Evolutionary conservation across 441 rosid species (phyloP), one percentile per base, ranked within the genome.

Genomic region (Pelargonium myrrhifolium): DNA sequence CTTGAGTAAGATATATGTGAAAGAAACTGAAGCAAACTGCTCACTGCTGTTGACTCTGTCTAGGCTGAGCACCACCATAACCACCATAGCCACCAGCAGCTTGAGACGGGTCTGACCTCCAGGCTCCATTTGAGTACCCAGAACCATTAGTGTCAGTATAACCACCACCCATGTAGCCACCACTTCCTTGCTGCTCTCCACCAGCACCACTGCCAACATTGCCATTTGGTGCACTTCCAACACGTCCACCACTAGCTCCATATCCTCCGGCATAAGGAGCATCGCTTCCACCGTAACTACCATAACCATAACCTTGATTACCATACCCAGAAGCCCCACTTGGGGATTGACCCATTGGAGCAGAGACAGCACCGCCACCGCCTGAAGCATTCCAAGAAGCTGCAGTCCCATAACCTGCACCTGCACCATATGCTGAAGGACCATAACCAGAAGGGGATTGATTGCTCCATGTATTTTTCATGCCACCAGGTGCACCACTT

Each of bases 401-500:
- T 80, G 86, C 80, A 78, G 70, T 79, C 42, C 96, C 99, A 80
- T 87, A 93, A 22, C 97, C 96, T 79, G 89, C 87, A 24, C 87
- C 72, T 65, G 40, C 40, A 8, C 40, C 40, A 8, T 37, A 37
- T 8, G 9, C 40, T 37, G 40, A 37, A 37, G 40, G 40, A 1
- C 96, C 89, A 77, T 93, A 93, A 71, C 95, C 94, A 21, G 97
- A 68, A 5, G 95, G 91, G 14, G 85, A 80, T 75, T 93, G 97
- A 35, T 79, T 69, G 3, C 85, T 85, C 97, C 97, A 93, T 61
- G 97, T 84, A 81, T 83, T 86, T 83, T 97, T 85, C 15, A 85
- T 81, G 45, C 81, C 89, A 71, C 81, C 85, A 43, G 80, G 84
- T 11, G 89, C 93, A 55, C 97, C 96, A 75, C 85, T 76, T 62